Conservation (phyloP, 2,329 filamentous ascomycete genomes). For the Pseudocercospora musae region DNA sequence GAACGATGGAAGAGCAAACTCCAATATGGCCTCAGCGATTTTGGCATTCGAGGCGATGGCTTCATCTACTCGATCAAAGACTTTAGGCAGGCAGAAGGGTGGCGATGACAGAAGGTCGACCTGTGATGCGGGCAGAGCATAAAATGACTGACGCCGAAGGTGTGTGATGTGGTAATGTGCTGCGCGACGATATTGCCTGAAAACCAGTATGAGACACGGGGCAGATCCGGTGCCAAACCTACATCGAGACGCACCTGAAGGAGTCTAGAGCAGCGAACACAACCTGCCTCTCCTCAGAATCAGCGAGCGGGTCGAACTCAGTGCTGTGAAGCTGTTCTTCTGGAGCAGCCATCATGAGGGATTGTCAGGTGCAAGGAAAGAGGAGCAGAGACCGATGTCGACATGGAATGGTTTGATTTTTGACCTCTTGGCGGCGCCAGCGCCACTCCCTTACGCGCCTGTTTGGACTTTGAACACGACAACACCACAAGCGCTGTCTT, state of each 20-base stretch:
- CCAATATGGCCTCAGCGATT: constrained; percentile 74
- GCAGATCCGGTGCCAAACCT: constrained; percentile 1
- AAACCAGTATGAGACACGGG: constrained; percentile 9
- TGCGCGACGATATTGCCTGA: constrained; percentile 64
- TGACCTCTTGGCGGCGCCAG: background rate
- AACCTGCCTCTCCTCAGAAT: constrained; percentile 76
- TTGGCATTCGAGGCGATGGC: constrained; percentile 87
- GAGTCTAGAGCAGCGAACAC: constrained; percentile 83
- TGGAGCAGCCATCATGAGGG: background rate
- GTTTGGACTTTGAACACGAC: background rate
- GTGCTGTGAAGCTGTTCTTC: background rate
- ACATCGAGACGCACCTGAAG: constrained; percentile 61
- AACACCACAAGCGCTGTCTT: background rate
- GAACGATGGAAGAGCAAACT: constrained; percentile 66
- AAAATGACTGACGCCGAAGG: constrained; percentile 85
- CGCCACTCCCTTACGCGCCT: background rate
- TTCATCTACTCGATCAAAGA: constrained; percentile 73
- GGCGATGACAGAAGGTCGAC: constrained; percentile 77
- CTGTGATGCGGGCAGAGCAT: constrained; percentile 78
- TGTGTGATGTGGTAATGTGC: constrained; percentile 91
- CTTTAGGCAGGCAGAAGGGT: constrained; percentile 79
- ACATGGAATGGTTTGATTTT: background rate
- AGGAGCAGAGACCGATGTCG: background rate
- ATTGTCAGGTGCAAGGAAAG: background rate
- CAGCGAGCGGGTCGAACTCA: constrained; percentile 62